Evolutionary conservation across 306 rosid genomes (phyloP).

Genomic region (Dicorynia guianensis): DNA sequence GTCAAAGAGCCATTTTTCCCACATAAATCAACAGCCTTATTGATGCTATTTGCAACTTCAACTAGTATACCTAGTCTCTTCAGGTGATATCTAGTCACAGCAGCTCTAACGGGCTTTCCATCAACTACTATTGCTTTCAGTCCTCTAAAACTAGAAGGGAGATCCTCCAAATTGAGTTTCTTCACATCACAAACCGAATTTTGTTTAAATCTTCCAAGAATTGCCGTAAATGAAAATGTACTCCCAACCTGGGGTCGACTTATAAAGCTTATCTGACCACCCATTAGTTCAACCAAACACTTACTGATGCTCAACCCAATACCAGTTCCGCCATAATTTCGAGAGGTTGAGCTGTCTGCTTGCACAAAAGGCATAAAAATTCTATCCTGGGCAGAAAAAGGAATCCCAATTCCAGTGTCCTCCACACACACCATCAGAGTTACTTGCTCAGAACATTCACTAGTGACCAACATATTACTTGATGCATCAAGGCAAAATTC

Average conservation of each 20-base stretch:
- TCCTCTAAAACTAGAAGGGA: constrained; percentile 82
- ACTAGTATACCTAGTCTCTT: constrained; percentile 90
- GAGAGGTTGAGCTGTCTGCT: constrained; percentile 97
- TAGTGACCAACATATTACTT: constrained; percentile 38
- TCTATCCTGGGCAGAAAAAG: constrained; percentile 77
- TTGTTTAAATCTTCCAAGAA: constrained; percentile 68
- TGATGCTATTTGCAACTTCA: constrained; percentile 66
- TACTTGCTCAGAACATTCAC: constrained; percentile 67
- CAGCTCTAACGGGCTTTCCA: constrained; percentile 92
- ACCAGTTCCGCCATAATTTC: constrained; percentile 97
- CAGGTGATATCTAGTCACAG: constrained; percentile 88
- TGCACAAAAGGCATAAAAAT: constrained; percentile 97
- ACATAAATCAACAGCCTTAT: constrained; percentile 61
- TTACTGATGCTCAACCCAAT: constrained; percentile 98
- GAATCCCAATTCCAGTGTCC: constrained; percentile 97
- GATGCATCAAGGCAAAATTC: constrained; percentile 61
- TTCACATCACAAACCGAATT: constrained; percentile 56
- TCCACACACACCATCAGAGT: constrained; percentile 87
- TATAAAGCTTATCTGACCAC: constrained; percentile 81
- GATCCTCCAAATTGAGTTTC: constrained; percentile 75
- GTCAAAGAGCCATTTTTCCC: constrained; percentile 69
- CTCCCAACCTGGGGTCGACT: constrained; percentile 90
- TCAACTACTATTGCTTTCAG: constrained; percentile 86
- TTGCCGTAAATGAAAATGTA: constrained; percentile 88
- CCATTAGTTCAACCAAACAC: constrained; percentile 95